Base-by-base conservation (phyloP, 305 asterid species). In the Lippia alba region DNA sequence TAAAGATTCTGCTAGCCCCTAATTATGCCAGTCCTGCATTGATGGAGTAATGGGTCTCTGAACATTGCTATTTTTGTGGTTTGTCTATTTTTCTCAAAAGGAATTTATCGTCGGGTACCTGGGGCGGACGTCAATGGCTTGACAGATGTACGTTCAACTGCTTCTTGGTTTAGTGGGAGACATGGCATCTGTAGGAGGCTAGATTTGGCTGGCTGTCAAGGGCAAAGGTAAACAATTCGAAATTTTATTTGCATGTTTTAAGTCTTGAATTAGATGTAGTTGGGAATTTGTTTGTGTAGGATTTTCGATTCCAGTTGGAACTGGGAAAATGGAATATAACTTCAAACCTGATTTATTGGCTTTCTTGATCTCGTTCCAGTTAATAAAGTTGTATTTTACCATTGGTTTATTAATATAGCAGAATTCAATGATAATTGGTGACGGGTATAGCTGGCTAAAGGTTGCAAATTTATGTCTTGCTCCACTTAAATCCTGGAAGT, bases 221-320 rank as follows among this genome's bases (percentile, higher is more conserved):
- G 64, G 57, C 74, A 59, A 65, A 83, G 84, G 83, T 83, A 63
- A 53, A 70, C 63, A 58, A 24, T 73, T 72, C 50, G 41, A 34
- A 46, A 54, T 72, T 40, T 63, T 54, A n/a, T 33, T 16, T 14
- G 61, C 2, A 68, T 9, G 40, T 56, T 30, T 2, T 15, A 3
- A 51, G 34, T 18, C 20, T 63, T 41, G 45, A 56, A 57, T 15
- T 50, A 63, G 59, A 57, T 41, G 16, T 51, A 0, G 59, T n/a
- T 54, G 30, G n/a, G 61, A 65, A 48, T 41, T 59, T 60, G 41
- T 36, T 36, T 39, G 16, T 19, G 41, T 54, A 18, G 41, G 67
- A 12, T 59, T 15, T 8, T 14, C 32, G 34, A 30, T 69, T 24
- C 44, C 57, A 33, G 5, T 30, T 44, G 50, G 8, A 34, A 36